phyloP scores from a whole-genome alignment of 108 stramenopile species.

The Cyclotella baltica region DNA sequence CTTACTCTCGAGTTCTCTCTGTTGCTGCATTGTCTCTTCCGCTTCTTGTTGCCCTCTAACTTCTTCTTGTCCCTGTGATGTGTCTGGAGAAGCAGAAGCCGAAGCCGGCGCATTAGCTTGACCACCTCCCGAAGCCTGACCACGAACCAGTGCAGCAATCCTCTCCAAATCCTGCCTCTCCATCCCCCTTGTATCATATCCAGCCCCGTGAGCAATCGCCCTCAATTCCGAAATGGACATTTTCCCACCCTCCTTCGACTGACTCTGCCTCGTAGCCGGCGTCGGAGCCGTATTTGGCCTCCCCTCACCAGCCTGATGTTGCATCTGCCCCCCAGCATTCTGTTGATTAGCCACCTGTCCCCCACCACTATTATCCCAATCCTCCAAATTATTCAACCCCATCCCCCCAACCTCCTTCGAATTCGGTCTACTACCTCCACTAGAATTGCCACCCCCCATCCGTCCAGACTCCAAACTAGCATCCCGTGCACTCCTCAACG shows the following conservation, averaged over 20 bases:
- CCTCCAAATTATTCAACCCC: slow-evolving; percentile 53
- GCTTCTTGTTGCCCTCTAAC: slow-evolving; percentile 28
- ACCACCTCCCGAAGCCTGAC: neutral
- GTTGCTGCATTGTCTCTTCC: slow-evolving; percentile 56
- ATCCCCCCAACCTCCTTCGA: slow-evolving; percentile 50
- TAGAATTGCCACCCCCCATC: slow-evolving; percentile 3
- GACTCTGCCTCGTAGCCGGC: slow-evolving; percentile 18
- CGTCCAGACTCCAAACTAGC: slow-evolving; percentile 49
- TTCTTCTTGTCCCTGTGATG: slow-evolving; percentile 20
- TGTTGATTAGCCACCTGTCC: slow-evolving; percentile 14
- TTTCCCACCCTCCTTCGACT: slow-evolving; percentile 22
- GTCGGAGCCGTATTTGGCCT: slow-evolving; percentile 17
- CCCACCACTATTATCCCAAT: slow-evolving; percentile 42
- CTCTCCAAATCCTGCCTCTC: slow-evolving; percentile 81
- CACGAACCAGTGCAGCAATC: slow-evolving; percentile 49
- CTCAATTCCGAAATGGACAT: slow-evolving; percentile 78
- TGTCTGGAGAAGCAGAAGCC: neutral
- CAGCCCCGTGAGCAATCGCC: slow-evolving; percentile 85
- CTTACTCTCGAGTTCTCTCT: slow-evolving; percentile 38
- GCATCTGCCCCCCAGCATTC: too few relatives aligned
- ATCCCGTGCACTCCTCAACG: slow-evolving; percentile 62
- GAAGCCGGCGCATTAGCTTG: slow-evolving; percentile 13
- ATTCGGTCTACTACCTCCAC: slow-evolving; percentile 24
- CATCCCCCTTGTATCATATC: slow-evolving; percentile 84
- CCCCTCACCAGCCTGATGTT: slow-evolving; percentile 4